A percentile compares a stretch with the other conserved stretches of the same genome.
Evolutionary conservation across 129 eudicot species (phyloP).

Genomic region (Flaveria brownii): DNA sequence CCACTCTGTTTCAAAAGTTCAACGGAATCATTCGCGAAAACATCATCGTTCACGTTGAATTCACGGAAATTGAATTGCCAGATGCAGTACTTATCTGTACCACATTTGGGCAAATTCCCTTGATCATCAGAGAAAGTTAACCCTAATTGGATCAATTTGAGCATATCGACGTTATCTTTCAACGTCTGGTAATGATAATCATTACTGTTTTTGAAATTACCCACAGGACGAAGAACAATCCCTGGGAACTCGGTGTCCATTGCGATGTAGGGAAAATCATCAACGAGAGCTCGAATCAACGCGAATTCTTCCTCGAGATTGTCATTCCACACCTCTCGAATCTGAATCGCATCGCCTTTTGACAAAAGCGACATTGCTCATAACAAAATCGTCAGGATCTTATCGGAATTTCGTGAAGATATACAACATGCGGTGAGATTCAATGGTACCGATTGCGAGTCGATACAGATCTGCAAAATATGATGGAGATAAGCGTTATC

Average conservation of each 20-base stretch:
- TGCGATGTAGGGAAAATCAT: constrained; percentile 64
- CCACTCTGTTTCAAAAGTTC: constrained; percentile 81
- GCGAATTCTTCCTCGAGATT: constrained; percentile 76
- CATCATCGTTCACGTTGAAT: constrained; percentile 76
- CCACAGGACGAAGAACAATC: constrained; percentile 70
- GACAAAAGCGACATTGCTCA: constrained; percentile 66
- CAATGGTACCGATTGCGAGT: constrained; percentile 1
- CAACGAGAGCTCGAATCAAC: constrained; percentile 62
- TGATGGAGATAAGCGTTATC: background rate
- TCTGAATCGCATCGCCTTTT: constrained; percentile 63
- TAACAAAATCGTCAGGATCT: constrained; percentile 10
- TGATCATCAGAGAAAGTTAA: constrained; percentile 69
- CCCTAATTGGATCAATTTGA: constrained; percentile 84
- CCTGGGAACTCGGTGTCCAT: constrained; percentile 95
- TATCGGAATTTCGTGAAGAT: background rate
- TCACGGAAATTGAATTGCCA: constrained; percentile 94
- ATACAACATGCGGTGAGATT: background rate
- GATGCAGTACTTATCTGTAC: constrained; percentile 58
- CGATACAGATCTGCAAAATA: constrained; percentile 27
- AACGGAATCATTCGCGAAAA: constrained; percentile 72
- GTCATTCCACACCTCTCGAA: constrained; percentile 80
- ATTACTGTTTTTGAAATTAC: constrained; percentile 62
- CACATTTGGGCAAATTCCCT: constrained; percentile 74
- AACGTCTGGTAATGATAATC: constrained; percentile 77
- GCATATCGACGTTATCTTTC: constrained; percentile 72